Evolutionary conservation across 192 early-diverging fungal genomes (phyloP), one percentile per base, ranked within the genome.

Genomic region (Coemansia sp.): DNA sequence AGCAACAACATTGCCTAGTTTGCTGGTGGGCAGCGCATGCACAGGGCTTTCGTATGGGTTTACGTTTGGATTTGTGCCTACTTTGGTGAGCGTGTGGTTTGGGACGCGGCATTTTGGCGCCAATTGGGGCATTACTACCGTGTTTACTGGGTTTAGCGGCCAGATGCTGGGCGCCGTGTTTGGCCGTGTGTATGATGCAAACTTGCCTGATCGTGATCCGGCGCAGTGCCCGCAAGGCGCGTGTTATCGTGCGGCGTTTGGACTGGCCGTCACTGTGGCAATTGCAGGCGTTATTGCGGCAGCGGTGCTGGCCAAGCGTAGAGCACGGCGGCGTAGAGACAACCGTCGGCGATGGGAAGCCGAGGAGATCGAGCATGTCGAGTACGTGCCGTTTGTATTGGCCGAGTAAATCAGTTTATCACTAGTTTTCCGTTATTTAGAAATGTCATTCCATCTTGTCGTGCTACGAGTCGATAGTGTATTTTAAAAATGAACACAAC

Each of bases 131-230:
- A 67, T 83, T 66, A 71, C 84, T 27, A 75, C 69, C 6, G 58
- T 80, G 51, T 73, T 79, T 52, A 74, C 80, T 27, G 86, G 87
- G 4, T 62, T 90, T 37, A 85, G 88, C 52, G 87, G 85, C 16
- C 87, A 88, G 54, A 48, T 67, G 5, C 83, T 85, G 41, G 86
- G 85, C 41, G 72, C 87, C 5, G 60, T 87, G 37, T 88, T 88
- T 66, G 88, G 88, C 27, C 81, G 64, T 26, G 62, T 85, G 4
- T 87, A 85, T 37, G 88, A 90, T 50, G 41, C 61, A 39, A 82
- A 82, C 48, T 21, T 82, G 53, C 80, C 80, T 0, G 75, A 77
- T 43, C 80, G 71, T 45, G 80, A 82, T 31, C 62, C 75, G 51
- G 49, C 74, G n/a, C 73, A 74, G 43, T 82, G 80, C 43, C n/a